phyloP scores from a whole-genome alignment of 1,284 basidiomycete species.

The Puccinia hordei region DNA sequence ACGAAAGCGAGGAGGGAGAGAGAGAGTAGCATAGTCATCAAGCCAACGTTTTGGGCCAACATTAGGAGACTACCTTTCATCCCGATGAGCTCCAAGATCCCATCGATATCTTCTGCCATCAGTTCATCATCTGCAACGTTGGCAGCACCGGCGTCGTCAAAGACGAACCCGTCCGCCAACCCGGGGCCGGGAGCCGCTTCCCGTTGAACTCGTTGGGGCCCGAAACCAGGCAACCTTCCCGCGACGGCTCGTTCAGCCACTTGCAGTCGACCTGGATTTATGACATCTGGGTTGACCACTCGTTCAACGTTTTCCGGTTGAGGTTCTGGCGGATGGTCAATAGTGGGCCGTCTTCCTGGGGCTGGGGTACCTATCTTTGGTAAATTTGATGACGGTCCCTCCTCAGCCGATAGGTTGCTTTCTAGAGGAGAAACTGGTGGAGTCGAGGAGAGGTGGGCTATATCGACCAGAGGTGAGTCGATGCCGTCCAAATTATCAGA shows the following conservation, averaged over 20 bases:
- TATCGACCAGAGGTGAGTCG: neutral
- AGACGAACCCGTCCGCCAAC: neutral
- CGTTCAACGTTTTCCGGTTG: neutral
- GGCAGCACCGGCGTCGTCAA: conserved; percentile 14
- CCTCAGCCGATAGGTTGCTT: too few species aligned
- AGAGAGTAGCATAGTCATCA: conserved; percentile 50
- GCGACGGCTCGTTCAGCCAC: conserved; percentile 1
- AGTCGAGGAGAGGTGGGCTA: neutral
- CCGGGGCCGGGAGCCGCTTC: neutral
- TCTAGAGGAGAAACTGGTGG: neutral
- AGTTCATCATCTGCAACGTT: conserved; percentile 45
- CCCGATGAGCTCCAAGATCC: conserved; percentile 48
- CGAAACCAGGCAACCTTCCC: conserved; percentile 11
- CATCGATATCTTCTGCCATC: conserved; percentile 50
- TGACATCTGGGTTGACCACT: too few species aligned
- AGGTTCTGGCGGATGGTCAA: neutral
- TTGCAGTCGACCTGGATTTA: neutral
- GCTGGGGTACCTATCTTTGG: neutral
- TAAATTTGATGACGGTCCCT: neutral
- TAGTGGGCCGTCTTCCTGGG: neutral
- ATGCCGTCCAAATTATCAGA: neutral
- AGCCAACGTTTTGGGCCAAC: conserved; percentile 49
- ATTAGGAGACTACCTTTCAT: conserved; percentile 50
- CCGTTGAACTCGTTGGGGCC: neutral
- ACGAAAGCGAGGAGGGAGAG: conserved; percentile 48